These are phyloP conservation scores for Perkinsus marinus DNA, from an alignment of 169 alveolate species.

Conservation along the genomic window DNA sequence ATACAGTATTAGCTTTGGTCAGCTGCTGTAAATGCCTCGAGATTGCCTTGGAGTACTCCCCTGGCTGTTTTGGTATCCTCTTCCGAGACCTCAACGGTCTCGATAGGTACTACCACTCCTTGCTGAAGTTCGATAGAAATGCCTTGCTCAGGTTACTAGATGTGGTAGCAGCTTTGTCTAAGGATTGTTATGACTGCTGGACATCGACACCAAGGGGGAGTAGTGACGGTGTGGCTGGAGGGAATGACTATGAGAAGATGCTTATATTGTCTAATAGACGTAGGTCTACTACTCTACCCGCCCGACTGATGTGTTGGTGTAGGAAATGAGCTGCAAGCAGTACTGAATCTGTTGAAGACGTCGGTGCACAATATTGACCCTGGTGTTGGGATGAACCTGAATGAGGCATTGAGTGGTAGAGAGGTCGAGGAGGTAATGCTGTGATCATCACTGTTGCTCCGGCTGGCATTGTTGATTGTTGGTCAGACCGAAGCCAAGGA, in stretches of 20 bases:
- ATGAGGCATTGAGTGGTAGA: background rate
- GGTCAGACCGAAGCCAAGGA: background rate
- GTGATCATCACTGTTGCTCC: no score
- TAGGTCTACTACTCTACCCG: background rate
- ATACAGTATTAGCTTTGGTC: background rate
- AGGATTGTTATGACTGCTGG: background rate
- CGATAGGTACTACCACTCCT: background rate
- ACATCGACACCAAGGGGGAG: background rate
- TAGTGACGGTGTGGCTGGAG: background rate
- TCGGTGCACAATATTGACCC: background rate
- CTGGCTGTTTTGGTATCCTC: background rate
- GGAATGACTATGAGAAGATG: background rate
- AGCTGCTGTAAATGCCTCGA: background rate
- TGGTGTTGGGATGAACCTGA: background rate
- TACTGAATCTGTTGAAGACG: background rate
- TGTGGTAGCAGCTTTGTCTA: background rate
- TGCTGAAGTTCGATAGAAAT: background rate
- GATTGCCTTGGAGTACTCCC: background rate
- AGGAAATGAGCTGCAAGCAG: background rate
- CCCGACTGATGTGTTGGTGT: background rate
- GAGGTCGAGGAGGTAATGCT: background rate
- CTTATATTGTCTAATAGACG: background rate
- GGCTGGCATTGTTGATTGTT: no score
- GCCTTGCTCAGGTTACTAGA: background rate
- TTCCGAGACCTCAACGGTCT: background rate